phyloP scores from a whole-genome alignment of 2,329 filamentous ascomycete species.

The Aspergillus sergii region DNA sequence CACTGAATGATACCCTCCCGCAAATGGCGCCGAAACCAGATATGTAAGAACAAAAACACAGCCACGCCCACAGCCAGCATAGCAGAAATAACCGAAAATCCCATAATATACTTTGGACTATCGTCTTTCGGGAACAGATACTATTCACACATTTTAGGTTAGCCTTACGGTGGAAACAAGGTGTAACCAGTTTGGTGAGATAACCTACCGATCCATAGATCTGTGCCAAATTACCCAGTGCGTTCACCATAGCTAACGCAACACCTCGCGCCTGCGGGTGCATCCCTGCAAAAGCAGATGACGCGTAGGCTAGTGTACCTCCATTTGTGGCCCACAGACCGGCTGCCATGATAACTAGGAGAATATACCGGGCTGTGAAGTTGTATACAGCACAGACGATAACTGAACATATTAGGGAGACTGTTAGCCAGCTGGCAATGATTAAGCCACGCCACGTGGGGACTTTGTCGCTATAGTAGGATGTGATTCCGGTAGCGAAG shows the following conservation, averaged over 20 bases:
- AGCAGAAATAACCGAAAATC: slow-evolving; percentile 42
- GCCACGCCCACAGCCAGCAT: slow-evolving; percentile 35
- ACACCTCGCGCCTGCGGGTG: slow-evolving; percentile 54
- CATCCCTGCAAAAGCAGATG: slow-evolving; percentile 56
- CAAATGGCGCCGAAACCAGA: slow-evolving; percentile 23
- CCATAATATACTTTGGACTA: slow-evolving; percentile 53
- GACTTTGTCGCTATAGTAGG: slow-evolving; percentile 52
- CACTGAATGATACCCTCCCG: too few relatives aligned
- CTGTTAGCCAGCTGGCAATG: slow-evolving; percentile 52
- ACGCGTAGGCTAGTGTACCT: slow-evolving; percentile 55
- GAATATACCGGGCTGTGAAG: slow-evolving; percentile 56
- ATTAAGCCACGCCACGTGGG: slow-evolving; percentile 52
- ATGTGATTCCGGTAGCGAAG: slow-evolving; percentile 50
- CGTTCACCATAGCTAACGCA: slow-evolving; percentile 56
- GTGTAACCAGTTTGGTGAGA: too few relatives aligned
- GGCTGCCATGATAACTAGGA: slow-evolving; percentile 59
- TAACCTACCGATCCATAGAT: slow-evolving; percentile 51
- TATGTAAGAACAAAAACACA: slow-evolving; percentile 30
- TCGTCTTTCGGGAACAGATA: slow-evolving; percentile 55
- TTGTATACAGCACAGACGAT: slow-evolving; percentile 51
- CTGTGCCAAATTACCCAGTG: slow-evolving; percentile 57
- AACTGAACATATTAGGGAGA: slow-evolving; percentile 43
- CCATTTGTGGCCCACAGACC: slow-evolving; percentile 59
- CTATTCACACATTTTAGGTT: background rate
- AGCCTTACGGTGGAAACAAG: too few relatives aligned